Percentiles rank a stretch among this genome's conserved stretches.
These are phyloP conservation scores for Erodium texanum DNA, from an alignment of 441 rosid species.

Conservation along the genomic window DNA sequence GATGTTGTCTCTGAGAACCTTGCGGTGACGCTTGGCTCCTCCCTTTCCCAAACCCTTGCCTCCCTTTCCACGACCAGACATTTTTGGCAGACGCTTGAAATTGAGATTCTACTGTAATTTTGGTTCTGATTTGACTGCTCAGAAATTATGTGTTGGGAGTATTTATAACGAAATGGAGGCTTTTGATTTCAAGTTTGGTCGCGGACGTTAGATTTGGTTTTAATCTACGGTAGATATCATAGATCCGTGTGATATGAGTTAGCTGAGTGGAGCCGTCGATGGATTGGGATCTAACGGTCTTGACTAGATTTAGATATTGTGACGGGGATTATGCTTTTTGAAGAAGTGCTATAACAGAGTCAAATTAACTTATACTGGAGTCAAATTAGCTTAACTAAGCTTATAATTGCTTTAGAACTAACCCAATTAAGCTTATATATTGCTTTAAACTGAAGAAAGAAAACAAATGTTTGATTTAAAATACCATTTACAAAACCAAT, in stretches of 20 bases:
- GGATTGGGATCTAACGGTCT: neutral
- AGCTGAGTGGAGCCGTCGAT: neutral
- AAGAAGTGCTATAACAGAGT: neutral
- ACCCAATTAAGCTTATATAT: no score
- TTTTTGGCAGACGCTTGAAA: no score
- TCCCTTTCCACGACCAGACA: neutral
- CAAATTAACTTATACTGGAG: no score
- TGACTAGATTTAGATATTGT: no score
- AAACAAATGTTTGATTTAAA: no score
- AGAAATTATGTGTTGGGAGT: neutral
- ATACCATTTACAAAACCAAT: no score
- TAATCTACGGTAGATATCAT: neutral
- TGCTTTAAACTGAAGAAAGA: no score
- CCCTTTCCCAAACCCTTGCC: no score
- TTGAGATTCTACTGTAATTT: neutral
- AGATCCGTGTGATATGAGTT: neutral
- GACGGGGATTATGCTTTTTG: neutral
- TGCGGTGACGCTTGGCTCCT: no score
- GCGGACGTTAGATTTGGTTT: neutral
- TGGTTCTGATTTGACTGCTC: neutral
- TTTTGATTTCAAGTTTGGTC: neutral
- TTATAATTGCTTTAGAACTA: no score
- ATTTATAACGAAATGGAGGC: neutral
- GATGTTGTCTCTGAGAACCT: no score
- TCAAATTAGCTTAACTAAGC: no score